Conservation (phyloP, 768 basidiomycete species). For the Lactifluus hygrophoroides region DNA sequence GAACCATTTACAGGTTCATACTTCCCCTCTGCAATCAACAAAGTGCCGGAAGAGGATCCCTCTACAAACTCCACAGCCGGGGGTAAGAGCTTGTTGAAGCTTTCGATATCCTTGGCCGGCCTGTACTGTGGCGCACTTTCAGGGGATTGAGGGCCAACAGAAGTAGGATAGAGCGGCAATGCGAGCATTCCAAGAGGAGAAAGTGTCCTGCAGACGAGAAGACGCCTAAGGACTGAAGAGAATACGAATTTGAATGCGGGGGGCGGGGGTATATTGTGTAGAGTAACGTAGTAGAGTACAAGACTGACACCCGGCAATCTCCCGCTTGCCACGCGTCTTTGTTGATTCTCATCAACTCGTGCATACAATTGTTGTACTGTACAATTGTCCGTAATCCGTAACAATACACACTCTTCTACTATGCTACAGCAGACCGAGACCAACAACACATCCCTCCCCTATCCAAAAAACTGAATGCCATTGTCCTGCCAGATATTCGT, state of each 20-base stretch:
- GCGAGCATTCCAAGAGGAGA: slow-evolving; percentile 48
- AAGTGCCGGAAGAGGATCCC: slow-evolving; percentile 69
- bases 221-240: not conserved
- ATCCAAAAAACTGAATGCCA: not conserved
- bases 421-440: not conserved
- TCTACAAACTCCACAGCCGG: slow-evolving; percentile 80
- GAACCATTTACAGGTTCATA: slow-evolving; percentile 75
- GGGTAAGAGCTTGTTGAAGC: slow-evolving; percentile 70
- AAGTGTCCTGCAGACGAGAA: not conserved
- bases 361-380: not conserved
- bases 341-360: slow-evolving; percentile 6
- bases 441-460: not conserved
- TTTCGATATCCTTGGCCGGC: slow-evolving; percentile 62
- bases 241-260: not conserved
- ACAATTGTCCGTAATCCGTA: not conserved
- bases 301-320: slow-evolving; percentile 1
- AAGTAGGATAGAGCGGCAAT: slow-evolving; percentile 48
- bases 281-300: not conserved
- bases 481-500: slow-evolving; percentile 1
- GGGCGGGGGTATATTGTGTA: not conserved
- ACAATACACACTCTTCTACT: slow-evolving; percentile 3
- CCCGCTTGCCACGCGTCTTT: not conserved
- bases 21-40: slow-evolving; percentile 64
- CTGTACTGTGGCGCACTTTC: slow-evolving; percentile 50
- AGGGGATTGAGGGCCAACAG: slow-evolving; percentile 43